Conservation (phyloP, 2,329 filamentous ascomycete genomes). For the Kalaharituber pfeilii region DNA sequence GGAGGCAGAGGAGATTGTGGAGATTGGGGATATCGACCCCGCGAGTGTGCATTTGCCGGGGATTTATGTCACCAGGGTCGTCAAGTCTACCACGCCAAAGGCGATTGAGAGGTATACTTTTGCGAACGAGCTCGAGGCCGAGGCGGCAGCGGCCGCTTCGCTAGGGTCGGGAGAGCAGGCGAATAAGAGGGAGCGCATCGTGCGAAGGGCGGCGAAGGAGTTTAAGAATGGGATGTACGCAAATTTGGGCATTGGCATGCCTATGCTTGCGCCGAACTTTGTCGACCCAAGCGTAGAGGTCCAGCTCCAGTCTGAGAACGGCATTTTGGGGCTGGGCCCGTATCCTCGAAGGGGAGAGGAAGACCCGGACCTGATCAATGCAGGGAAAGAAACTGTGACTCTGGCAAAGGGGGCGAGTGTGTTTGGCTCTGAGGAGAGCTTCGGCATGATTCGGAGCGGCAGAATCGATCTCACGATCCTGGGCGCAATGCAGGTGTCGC, state of each 20-base stretch:
- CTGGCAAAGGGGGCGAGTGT: constrained; percentile 57
- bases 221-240: constrained; percentile 60
- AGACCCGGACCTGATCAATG: constrained; percentile 51
- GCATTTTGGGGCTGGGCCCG: constrained; percentile 65
- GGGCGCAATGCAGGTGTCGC: constrained; percentile 64
- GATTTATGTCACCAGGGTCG: constrained; percentile 67
- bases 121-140: constrained; percentile 29
- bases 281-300: constrained; percentile 51
- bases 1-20: constrained; percentile 70
- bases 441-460: constrained; percentile 72
- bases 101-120: constrained; percentile 52
- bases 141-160: constrained; percentile 27
- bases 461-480: constrained; percentile 73
- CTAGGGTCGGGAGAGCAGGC: constrained; percentile 31
- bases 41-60: constrained; percentile 63
- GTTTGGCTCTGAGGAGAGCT: constrained; percentile 67
- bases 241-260: constrained; percentile 69
- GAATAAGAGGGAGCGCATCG: constrained; percentile 51
- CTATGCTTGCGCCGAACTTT: constrained; percentile 66
- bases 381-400: constrained; percentile 75
- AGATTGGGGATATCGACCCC: constrained; percentile 52
- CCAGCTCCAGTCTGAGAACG: constrained; percentile 76
- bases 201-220: constrained; percentile 59
- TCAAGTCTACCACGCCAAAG: constrained; percentile 54
- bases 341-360: constrained; percentile 57